Evolutionary conservation across 768 basidiomycete genomes (phyloP).

Genomic region (Boletus insuetus): DNA sequence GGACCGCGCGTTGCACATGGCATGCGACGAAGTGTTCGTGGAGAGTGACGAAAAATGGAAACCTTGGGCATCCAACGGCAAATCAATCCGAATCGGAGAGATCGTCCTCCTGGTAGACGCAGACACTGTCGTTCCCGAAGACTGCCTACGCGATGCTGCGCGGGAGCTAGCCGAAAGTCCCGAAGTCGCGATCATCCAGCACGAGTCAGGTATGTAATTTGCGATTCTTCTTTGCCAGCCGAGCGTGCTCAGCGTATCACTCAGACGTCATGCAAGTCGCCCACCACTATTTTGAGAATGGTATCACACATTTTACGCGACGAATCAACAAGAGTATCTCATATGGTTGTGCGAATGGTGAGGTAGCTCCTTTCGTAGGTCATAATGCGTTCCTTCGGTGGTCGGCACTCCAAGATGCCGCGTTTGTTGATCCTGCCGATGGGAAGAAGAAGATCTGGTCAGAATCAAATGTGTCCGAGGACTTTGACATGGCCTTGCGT

Average conservation of each 20-base stretch:
- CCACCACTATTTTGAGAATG: constrained; percentile 88
- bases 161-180: constrained; percentile 65
- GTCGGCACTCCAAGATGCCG: constrained; percentile 85
- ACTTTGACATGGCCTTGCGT: constrained; percentile 65
- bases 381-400: constrained; percentile 90
- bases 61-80: constrained; percentile 77
- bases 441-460: constrained; percentile 75
- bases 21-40: constrained; percentile 68
- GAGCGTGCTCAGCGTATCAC: background rate
- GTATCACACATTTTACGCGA: constrained; percentile 85
- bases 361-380: constrained; percentile 76
- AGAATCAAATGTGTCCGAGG: constrained; percentile 63
- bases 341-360: constrained; percentile 75
- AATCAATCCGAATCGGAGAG: constrained; percentile 72
- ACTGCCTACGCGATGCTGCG: constrained; percentile 89
- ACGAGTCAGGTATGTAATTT: constrained; percentile 68
- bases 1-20: constrained; percentile 69
- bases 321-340: constrained; percentile 85
- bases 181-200: constrained; percentile 82
- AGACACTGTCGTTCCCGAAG: constrained; percentile 86
- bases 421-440: constrained; percentile 54
- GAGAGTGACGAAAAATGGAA: constrained; percentile 57
- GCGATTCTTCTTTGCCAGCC: constrained; percentile 19
- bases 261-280: constrained; percentile 89
- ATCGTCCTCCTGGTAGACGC: constrained; percentile 83